phyloP scores from a whole-genome alignment of 177 flowering plant species.

The Tripterygium wilfordii region DNA sequence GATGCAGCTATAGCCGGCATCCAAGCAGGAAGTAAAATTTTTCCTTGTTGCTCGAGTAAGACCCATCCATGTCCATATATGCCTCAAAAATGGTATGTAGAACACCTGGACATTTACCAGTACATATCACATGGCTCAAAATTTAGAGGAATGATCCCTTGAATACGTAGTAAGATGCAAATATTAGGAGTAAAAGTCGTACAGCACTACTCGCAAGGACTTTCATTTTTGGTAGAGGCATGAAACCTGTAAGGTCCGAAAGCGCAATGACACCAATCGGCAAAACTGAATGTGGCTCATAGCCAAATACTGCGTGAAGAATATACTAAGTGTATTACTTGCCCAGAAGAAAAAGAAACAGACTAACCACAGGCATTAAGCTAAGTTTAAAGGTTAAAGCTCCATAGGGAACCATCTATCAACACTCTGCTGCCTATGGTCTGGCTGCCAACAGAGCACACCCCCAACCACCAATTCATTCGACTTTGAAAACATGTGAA shows the following conservation, averaged over 20 bases:
- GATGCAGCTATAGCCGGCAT: slow-evolving; percentile 79
- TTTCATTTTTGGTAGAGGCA: slow-evolving; percentile 77
- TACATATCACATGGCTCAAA: neutral
- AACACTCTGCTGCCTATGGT: too few species aligned
- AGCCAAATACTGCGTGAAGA: slow-evolving; percentile 69
- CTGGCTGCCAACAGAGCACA: too few species aligned
- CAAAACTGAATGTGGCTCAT: slow-evolving; percentile 91
- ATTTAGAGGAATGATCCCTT: neutral
- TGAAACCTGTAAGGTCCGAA: slow-evolving; percentile 63
- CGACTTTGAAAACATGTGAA: too few species aligned
- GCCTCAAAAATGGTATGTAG: slow-evolving; percentile 83
- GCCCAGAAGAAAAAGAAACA: neutral
- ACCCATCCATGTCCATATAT: slow-evolving; percentile 93
- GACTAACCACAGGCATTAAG: too few species aligned
- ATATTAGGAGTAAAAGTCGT: slow-evolving; percentile 19
- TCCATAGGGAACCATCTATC: too few species aligned
- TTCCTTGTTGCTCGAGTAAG: slow-evolving; percentile 66
- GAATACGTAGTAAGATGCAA: slow-evolving; percentile 1
- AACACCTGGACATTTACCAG: slow-evolving; percentile 54
- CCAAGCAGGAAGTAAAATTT: slow-evolving; percentile 60
- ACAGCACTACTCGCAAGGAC: slow-evolving; percentile 88
- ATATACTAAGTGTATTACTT: slow-evolving; percentile 5
- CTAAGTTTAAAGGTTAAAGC: too few species aligned
- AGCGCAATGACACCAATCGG: slow-evolving; percentile 77
- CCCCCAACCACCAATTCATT: too few species aligned